These are phyloP conservation scores for Trypanosoma theileri DNA, from an alignment of 208 protist genomes.

Conservation along the genomic window DNA sequence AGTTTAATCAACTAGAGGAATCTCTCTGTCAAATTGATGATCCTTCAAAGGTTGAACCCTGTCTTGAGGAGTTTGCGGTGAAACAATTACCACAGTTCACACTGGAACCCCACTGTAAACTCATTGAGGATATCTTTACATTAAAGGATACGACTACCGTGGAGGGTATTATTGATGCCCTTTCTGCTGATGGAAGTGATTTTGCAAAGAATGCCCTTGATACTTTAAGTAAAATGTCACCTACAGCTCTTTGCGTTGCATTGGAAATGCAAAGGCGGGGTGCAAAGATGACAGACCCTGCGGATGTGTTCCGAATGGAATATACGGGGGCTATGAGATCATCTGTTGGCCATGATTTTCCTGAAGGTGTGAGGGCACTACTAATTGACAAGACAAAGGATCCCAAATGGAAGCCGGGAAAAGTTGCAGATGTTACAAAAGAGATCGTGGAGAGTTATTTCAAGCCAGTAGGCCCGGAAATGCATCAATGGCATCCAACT, in stretches of 20 bases:
- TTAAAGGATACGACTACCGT: slow-evolving; percentile 38
- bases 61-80: slow-evolving; percentile 45
- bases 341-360: slow-evolving; percentile 51
- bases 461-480: slow-evolving; percentile 28
- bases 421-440: slow-evolving; percentile 44
- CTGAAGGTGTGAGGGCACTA: slow-evolving; percentile 76
- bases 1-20: slow-evolving; percentile 52
- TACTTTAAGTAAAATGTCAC: slow-evolving; percentile 42
- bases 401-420: slow-evolving; percentile 73
- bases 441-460: slow-evolving; percentile 36
- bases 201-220: slow-evolving; percentile 35
- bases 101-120: slow-evolving; percentile 32
- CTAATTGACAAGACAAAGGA: slow-evolving; percentile 83
- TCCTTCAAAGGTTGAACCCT: slow-evolving; percentile 35
- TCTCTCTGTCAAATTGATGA: slow-evolving; percentile 41
- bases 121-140: slow-evolving; percentile 40
- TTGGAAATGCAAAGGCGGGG: slow-evolving; percentile 59
- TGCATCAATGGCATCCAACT: slow-evolving; percentile 49
- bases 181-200: slow-evolving; percentile 28
- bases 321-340: slow-evolving; percentile 52
- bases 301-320: slow-evolving; percentile 65
- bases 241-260: slow-evolving; percentile 52
- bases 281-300: slow-evolving; percentile 29
- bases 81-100: slow-evolving; percentile 46
- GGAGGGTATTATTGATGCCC: slow-evolving; percentile 37